Evolutionary conservation across 306 rosid genomes (phyloP), one percentile per base, ranked within the genome.

Genomic region (Ziziphus jujuba): DNA sequence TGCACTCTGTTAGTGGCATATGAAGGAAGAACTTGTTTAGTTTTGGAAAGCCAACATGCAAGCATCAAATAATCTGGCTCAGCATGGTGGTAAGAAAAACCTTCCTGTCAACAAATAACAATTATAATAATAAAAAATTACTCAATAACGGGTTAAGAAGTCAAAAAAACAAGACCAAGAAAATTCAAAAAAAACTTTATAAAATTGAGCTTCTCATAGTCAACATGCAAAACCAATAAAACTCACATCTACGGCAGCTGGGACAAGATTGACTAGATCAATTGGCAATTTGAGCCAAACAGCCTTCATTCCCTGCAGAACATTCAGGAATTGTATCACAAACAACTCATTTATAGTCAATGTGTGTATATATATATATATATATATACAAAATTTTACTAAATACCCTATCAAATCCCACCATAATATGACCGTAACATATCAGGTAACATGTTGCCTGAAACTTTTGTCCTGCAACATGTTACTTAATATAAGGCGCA

Each of bases 71-170:
- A 86, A 14, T 82, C 75, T 45, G 96, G 87, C 81, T 90, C 97
- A 1, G 97, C 98, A 61, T 92, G 96, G 81, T 92, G 96, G 72
- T 81, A 90, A 91, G 87, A 84, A 69, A 92, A 92, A 16, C 96
- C 97, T 71, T 90, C 88, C 98, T 49, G 57, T 52, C 22, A 20
- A 51, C 12, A 14, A 56, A 58, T 13, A 1, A 17, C 25, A 43
- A 17, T 5, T 25, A n/a, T n/a, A n/a, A n/a, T n/a, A 56, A 57
- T 4, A 15, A 43, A 0, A 9, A 23, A 56, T n/a, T 12, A 13
- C 19, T 50, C 9, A 56, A 25, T 44, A 22, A 24, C 24, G 17
- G 28, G 8, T 12, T 15, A 36, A 38, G 0, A 15, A 3, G 14
- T 3, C 8, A n/a, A 44, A 14, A 52, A 23, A 38, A 49, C 5